Percentiles rank a stretch among this genome's conserved stretches.
Evolutionary conservation across 176 grass and related monocot genomes (phyloP).

Genomic region (Stipa capillata): DNA sequence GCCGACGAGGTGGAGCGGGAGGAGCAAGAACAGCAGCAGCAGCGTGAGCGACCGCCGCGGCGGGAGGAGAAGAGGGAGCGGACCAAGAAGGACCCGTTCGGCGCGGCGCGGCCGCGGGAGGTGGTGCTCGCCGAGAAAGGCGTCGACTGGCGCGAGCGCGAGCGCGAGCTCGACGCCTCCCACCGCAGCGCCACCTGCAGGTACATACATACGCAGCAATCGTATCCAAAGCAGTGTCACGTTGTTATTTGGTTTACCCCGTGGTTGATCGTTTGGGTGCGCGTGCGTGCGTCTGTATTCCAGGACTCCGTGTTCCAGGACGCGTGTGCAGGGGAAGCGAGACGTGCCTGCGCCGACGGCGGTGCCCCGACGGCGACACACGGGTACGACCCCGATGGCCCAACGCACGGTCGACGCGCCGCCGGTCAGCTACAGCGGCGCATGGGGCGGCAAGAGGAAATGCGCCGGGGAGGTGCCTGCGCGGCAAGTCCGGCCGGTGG

Average conservation of each 20-base stretch:
- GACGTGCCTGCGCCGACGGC: neutral
- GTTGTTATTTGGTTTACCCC: neutral
- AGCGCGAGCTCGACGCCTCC: conserved; percentile 23
- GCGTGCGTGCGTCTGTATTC: no score
- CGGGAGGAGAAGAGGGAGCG: neutral
- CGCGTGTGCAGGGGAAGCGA: neutral
- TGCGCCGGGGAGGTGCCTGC: neutral
- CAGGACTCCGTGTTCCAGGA: neutral
- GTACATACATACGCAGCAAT: neutral
- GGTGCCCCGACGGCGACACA: neutral
- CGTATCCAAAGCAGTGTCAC: neutral
- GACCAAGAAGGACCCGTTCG: conserved; percentile 31
- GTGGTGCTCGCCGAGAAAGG: conserved; percentile 58
- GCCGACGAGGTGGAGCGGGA: conserved; percentile 73
- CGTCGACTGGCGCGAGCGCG: conserved; percentile 48
- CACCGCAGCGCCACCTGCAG: neutral
- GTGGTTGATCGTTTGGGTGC: no score
- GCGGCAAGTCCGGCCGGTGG: neutral
- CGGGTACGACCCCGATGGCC: neutral
- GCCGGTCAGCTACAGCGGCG: neutral
- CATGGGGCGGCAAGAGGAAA: conserved; percentile 11
- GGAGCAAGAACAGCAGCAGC: conserved; percentile 12
- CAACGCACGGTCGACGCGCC: neutral
- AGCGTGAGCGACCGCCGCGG: neutral
- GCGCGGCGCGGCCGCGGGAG: conserved; percentile 44